Base-by-base conservation (phyloP, 2,329 filamentous ascomycete genomes). In the Rhytidhysteron rufulum region DNA sequence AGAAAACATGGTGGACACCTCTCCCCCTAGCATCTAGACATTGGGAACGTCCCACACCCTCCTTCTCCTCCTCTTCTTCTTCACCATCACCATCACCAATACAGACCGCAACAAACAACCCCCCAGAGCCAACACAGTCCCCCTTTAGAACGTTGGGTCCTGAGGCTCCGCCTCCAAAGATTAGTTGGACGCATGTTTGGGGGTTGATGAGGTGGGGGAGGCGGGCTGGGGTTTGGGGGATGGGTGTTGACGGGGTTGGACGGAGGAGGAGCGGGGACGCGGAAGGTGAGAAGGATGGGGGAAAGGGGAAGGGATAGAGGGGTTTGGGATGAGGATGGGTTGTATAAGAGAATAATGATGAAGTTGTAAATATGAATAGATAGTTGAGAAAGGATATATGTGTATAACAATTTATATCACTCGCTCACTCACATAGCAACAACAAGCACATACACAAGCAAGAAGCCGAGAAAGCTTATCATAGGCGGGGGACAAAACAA, bases 1-100 rank as follows among this genome's bases (percentile, higher is more conserved):
- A 75, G 4, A 66, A 72, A 5, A 72, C 65, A 6, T 90, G 86
- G 85, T 85, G 83, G 78, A 75, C 75, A 45, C 86, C 86, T 3
- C 56, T 89, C 29, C 76, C 81, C 1, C 47, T 60, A 0, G 79
- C 85, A 45, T 77, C 79, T 7, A 65, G 86, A 34, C 76, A 82
- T 51, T 88, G 85, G 85, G 85, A 88, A 56, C 49, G 54, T 6
- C 29, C 42, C 1, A n/a, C n/a, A n/a, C n/a, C 31, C 40, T n/a
- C 33, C 21, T 18, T 40, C 33, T 33, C 15, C 45, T 34, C 19
- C 19, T 8, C 21, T n/a, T 18, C 11, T 32, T 15, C n/a, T n/a
- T n/a, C n/a, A n/a, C n/a, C n/a, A n/a, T n/a, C n/a, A n/a, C n/a
- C n/a, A n/a, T n/a, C n/a, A n/a, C n/a, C n/a, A n/a, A n/a, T n/a